Conservation (phyloP, 768 basidiomycete species). For the Suillus fuscotomentosus region DNA sequence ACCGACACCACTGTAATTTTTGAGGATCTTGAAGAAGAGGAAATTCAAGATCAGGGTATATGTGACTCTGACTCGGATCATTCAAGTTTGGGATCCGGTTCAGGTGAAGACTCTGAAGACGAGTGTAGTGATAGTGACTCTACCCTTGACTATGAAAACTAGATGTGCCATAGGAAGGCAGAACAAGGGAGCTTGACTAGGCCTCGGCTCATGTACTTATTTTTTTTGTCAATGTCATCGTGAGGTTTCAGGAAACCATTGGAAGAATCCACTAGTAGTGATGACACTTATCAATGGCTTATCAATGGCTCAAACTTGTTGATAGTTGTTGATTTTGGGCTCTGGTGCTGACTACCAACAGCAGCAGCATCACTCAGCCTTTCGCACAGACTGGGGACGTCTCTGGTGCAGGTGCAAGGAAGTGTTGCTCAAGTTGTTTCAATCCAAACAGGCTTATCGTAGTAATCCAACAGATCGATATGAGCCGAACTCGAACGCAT, state of each 20-base stretch:
- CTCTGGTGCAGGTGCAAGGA: not conserved
- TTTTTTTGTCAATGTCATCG: not conserved
- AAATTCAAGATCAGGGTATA: not conserved
- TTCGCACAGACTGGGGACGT: not conserved
- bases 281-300: not conserved
- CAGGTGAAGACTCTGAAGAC: not conserved
- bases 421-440: not conserved
- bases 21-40: not conserved
- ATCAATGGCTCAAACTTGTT: not conserved
- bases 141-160: not conserved
- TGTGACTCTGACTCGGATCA: not conserved
- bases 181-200: not conserved
- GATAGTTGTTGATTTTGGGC: not conserved
- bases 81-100: not conserved
- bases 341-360: not conserved
- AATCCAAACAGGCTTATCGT: not conserved
- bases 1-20: not conserved
- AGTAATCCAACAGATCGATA: not conserved
- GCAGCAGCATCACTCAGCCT: not conserved
- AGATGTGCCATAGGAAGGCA: not conserved
- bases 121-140: not conserved
- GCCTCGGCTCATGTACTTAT: not conserved
- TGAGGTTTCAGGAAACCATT: too few relatives aligned
- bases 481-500: not conserved
- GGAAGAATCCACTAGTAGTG: not conserved